Evolutionary conservation across 306 rosid species (phyloP), one percentile per base, ranked within the genome.

Genomic region (Crataegus laevigata): DNA sequence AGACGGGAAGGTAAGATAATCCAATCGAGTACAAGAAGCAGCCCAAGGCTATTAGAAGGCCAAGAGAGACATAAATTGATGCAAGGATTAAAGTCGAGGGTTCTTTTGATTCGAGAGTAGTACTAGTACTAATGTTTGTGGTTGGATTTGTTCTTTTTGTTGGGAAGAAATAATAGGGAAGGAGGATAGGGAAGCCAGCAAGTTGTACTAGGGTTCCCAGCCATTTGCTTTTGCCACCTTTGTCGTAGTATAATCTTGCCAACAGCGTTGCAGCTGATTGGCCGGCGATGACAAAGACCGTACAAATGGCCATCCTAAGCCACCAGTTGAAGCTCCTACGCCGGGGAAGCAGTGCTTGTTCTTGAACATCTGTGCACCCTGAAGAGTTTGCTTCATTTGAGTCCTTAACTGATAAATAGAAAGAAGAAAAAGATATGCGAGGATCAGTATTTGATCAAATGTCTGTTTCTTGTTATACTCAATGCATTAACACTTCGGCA

Each of bases 171-270:
- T 82, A 69, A 26, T 65, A 77, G 1, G 84, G 84, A 17, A 85
- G 59, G 17, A 85, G 78, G 40, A 79, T 8, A 17, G 88, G 88
- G 43, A 82, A 85, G 38, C 84, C 88, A 25, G 22, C 75, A 17
- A 79, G 73, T 21, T 74, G 80, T 55, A 82, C 80, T 0, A 77
- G 40, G 8, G 82, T 58, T 51, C 29, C 86, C 62, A 85, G 6
- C 86, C 86, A 85, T 79, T 57, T 73, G 70, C 82, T 82, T 19
- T 79, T 69, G 18, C 86, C 84, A n/a, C 88, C 86, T 65, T 73
- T 71, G 3, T 69, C 71, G 58, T 57, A 82, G 58, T 85, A 85
- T 28, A 69, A 45, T 63, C 84, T 76, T 11, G 82, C 88, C 30
- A 85, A 47, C 5, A 79, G 54, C 24, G 74, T 32, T 51, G 84